phyloP scores from a whole-genome alignment of 2,329 filamentous ascomycete species.

The Aspergillus novoparasiticus region DNA sequence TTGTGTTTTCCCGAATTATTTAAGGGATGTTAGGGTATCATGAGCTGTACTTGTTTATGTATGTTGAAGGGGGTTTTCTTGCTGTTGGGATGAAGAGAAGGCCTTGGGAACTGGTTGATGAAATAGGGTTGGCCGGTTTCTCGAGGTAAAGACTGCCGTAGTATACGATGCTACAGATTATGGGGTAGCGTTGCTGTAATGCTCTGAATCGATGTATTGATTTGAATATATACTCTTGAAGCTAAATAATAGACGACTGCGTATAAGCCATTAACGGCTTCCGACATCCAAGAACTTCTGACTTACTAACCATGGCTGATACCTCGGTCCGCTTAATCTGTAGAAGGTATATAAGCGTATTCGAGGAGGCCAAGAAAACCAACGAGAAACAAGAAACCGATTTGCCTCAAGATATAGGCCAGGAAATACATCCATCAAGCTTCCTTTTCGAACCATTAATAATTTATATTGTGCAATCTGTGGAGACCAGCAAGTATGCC shows the following conservation, averaged over 20 bases:
- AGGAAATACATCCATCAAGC: neutral
- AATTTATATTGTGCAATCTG: neutral
- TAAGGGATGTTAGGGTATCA: neutral
- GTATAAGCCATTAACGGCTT: neutral
- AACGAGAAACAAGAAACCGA: neutral
- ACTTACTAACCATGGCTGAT: neutral
- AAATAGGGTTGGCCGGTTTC: neutral
- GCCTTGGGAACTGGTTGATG: neutral
- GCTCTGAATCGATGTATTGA: neutral
- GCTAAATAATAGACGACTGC: neutral
- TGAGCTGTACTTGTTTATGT: neutral
- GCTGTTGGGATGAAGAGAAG: neutral
- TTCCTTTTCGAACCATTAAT: neutral
- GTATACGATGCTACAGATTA: neutral
- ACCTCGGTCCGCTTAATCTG: neutral
- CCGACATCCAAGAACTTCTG: neutral
- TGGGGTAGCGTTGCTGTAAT: neutral
- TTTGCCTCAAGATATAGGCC: too few relatives aligned
- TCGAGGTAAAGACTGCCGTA: neutral
- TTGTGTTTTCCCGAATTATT: neutral
- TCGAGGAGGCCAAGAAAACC: too few relatives aligned
- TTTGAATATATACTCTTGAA: neutral
- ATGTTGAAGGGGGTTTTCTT: neutral
- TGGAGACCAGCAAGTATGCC: neutral
- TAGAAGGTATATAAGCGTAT: too few relatives aligned